Conservation (phyloP, 768 basidiomycete species). For the Pleurotus tuber-regium region DNA sequence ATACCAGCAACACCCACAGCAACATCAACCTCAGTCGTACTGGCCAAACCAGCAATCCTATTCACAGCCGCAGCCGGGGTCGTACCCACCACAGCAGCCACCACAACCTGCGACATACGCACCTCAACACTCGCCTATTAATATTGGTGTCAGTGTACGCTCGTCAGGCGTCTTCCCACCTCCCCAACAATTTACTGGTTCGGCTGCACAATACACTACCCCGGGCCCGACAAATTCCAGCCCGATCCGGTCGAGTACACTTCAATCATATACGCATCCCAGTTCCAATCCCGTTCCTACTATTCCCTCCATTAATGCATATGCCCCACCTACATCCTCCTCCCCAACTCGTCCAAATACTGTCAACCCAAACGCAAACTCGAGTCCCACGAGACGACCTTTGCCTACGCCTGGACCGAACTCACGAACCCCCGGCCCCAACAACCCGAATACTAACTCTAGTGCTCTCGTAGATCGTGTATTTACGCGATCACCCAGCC, state of each 20-base stretch:
- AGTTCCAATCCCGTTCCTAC: not conserved
- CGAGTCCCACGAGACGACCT: constrained; percentile 6
- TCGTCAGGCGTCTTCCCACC: not conserved
- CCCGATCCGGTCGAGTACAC: not conserved
- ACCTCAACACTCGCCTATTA: constrained; percentile 8
- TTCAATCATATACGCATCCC: not conserved
- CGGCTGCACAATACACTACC: not conserved
- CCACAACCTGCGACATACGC: constrained; percentile 3
- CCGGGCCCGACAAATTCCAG: not conserved
- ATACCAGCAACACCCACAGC: constrained; percentile 11
- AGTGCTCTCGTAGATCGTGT: not conserved
- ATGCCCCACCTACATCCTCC: constrained; percentile 1
- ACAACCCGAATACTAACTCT: not conserved
- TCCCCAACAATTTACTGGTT: not conserved
- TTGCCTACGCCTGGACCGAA: not conserved
- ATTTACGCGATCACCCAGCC: constrained; percentile 2
- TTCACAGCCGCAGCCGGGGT: constrained; percentile 3
- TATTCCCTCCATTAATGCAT: not conserved
- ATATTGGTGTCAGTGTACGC: not conserved
- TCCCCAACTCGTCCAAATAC: not conserved
- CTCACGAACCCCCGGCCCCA: not conserved
- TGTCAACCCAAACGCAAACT: not conserved
- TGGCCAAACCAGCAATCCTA: constrained; percentile 19
- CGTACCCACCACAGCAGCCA: constrained; percentile 4
- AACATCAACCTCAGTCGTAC: constrained; percentile 20